Base-by-base conservation (phyloP, 371 early-diverging fungal genomes). In the Mortierella sp. region DNA sequence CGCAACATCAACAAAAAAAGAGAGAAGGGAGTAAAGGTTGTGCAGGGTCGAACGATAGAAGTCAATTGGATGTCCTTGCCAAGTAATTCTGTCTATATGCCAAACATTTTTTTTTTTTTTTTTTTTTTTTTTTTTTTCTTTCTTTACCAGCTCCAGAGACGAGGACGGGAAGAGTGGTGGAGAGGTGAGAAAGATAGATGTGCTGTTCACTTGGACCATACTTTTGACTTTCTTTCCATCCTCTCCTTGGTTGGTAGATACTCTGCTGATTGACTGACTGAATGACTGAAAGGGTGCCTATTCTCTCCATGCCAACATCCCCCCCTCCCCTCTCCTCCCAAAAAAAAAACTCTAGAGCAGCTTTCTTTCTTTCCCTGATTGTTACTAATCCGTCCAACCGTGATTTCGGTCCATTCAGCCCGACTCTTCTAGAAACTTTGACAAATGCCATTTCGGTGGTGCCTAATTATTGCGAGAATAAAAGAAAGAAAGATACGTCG, bases 341-440 rank as follows among this genome's bases (percentile, higher is more conserved):
- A n/a, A n/a, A n/a, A n/a, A 57, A n/a, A 57, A 57, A 28, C 11
- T 30, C 26, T 26, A 26, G 16, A 57, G 29, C 30, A n/a, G 29
- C 18, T 45, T 16, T 29, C 25, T 12, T 66, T 44, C 46, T 66
- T 29, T 30, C 29, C 56, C 11, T 55, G 44, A 45, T 26, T 25
- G 23, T 46, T 43, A 37, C 9, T 37, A 37, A 9, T 5, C 37
- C 37, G 9, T 37, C 15, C n/a, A 16, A 16, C 21, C 37, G 4
- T 16, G 25, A 44, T 37, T 7, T 18, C 48, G 7, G 11, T 23
- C 44, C 6, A 16, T 60, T 79, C 73, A 79, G 46, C 80, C 72
- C 57, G 73, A 69, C 63, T 79, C 80, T 30, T 72, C 79, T 45
- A 79, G 23, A 46, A 79, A 79, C 14, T 73, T 55, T 7, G 80